These are phyloP conservation scores for Telopea speciosissima DNA, from an alignment of 177 flowering plant species.

Conservation along the genomic window DNA sequence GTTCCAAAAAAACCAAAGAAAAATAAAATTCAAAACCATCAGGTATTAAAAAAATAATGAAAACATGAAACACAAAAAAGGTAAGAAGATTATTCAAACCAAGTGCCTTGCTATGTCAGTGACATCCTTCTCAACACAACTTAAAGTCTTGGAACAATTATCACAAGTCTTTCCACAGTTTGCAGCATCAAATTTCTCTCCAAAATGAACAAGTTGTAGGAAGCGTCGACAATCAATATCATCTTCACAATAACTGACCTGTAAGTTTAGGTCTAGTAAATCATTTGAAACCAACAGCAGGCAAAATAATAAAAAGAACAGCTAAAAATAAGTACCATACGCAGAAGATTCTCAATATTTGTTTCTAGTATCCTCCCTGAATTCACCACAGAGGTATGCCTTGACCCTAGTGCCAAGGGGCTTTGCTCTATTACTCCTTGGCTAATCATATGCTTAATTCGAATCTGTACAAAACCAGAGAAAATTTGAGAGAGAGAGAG, in stretches of 20 bases:
- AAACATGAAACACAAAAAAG: constrained; percentile 2
- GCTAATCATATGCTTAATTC: constrained; percentile 91
- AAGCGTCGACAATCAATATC: constrained; percentile 92
- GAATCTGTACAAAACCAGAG: constrained; percentile 43
- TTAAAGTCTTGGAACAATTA: constrained; percentile 62
- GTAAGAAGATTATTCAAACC: constrained; percentile 37
- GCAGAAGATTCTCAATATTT: constrained; percentile 80
- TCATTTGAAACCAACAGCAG: background rate
- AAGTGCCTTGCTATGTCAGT: constrained; percentile 68
- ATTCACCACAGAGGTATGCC: constrained; percentile 31
- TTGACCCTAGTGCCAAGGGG: constrained; percentile 43
- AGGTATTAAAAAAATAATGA: background rate
- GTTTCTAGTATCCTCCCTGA: constrained; percentile 72
- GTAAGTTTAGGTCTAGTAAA: constrained; percentile 13
- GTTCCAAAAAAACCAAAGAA: background rate
- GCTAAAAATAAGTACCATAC: constrained; percentile 51
- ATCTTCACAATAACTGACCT: constrained; percentile 98
- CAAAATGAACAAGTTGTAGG: constrained; percentile 87
- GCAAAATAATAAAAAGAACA: background rate
- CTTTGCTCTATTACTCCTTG: constrained; percentile 77
- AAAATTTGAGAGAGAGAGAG: background rate
- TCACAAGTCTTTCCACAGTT: constrained; percentile 82
- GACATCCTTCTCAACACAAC: constrained; percentile 71
- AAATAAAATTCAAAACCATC: background rate
- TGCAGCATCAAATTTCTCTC: constrained; percentile 76